phyloP scores from a whole-genome alignment of 331 rosid species.

The Pyrus hybrid region DNA sequence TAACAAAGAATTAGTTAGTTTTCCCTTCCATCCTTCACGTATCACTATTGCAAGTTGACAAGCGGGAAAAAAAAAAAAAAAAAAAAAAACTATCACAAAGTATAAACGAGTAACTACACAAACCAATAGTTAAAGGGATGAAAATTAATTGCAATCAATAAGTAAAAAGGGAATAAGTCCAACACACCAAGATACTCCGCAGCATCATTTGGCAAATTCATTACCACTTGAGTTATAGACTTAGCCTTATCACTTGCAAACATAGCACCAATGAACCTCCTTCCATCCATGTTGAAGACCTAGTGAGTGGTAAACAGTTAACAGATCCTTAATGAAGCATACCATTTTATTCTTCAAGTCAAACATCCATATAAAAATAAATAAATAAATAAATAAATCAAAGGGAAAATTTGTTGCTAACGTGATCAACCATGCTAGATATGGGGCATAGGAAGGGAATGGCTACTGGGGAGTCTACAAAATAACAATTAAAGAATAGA shows the following conservation, averaged over 20 bases:
- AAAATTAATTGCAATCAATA: not conserved
- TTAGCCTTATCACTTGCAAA: conserved; percentile 67
- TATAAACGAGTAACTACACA: not conserved
- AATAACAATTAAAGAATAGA: not conserved
- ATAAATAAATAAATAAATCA: not conserved
- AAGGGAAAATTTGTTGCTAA: not conserved
- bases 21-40: not conserved
- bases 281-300: conserved; percentile 95
- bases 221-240: conserved; percentile 78
- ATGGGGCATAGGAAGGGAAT: not conserved
- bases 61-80: too few relatives aligned
- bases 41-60: not conserved
- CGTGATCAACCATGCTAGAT: not conserved
- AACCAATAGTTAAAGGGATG: not conserved
- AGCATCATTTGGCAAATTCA: conserved; percentile 95
- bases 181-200: conserved; percentile 73
- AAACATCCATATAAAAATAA: too few relatives aligned
- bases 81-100: not conserved
- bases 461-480: not conserved
- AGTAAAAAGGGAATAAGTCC: conserved; percentile 6
- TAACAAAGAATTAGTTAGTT: too few relatives aligned
- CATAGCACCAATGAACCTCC: conserved; percentile 84
- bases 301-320: conserved; percentile 20
- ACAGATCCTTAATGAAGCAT: conserved; percentile 2
- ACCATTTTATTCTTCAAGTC: not conserved